Evolutionary conservation across 2,329 filamentous ascomycete species (phyloP).

Genomic region (Cadophora gregata): DNA sequence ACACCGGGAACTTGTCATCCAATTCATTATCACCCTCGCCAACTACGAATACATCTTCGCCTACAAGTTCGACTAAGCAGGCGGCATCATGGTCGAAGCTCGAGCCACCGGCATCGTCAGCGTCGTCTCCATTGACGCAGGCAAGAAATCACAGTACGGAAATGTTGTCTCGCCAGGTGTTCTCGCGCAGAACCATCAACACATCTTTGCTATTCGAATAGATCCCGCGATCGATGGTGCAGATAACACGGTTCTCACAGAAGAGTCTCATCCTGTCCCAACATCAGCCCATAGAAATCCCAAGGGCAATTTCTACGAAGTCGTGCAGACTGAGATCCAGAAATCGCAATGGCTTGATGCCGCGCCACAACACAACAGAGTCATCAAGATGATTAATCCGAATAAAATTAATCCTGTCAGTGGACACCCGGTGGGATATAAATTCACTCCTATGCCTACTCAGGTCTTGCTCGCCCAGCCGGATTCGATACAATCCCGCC

Average conservation of each 20-base stretch:
- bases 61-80: slow-evolving; percentile 68
- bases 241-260: slow-evolving; percentile 58
- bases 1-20: slow-evolving; percentile 66
- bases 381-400: slow-evolving; percentile 89
- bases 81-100: slow-evolving; percentile 64
- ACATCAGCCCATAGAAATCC: slow-evolving; percentile 55
- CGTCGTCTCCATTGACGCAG: slow-evolving; percentile 59
- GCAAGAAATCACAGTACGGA: slow-evolving; percentile 58
- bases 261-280: slow-evolving; percentile 58
- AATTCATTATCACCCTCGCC: slow-evolving; percentile 71
- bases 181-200: slow-evolving; percentile 64
- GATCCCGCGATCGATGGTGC: slow-evolving; percentile 63
- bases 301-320: slow-evolving; percentile 57
- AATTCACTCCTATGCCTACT: slow-evolving; percentile 84
- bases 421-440: slow-evolving; percentile 83
- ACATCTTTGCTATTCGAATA: slow-evolving; percentile 61
- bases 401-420: slow-evolving; percentile 80
- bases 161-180: slow-evolving; percentile 68
- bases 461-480: slow-evolving; percentile 81
- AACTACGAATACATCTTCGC: slow-evolving; percentile 76
- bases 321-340: slow-evolving; percentile 51
- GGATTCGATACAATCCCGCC: slow-evolving; percentile 85
- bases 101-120: slow-evolving; percentile 70
- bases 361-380: slow-evolving; percentile 58
- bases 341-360: slow-evolving; percentile 52